Evolutionary conservation across 2,329 filamentous ascomycete species (phyloP), one percentile per base, ranked within the genome.

Genomic region (Ramularia endophylla): DNA sequence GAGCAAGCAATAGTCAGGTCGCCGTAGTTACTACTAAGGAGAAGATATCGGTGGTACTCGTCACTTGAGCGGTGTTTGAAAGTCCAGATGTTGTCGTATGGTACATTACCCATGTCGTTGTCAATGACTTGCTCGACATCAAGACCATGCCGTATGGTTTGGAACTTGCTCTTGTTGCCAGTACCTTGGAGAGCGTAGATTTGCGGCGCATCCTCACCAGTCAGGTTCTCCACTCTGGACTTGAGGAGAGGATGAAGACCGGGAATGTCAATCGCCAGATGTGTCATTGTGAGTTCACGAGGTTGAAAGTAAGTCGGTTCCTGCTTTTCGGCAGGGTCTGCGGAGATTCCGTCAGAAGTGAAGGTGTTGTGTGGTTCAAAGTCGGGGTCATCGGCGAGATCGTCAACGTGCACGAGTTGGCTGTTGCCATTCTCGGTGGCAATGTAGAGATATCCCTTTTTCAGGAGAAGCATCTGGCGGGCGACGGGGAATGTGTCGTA

Each of bases 341-440:
- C 75, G 1, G 87, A 82, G 51, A 95, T 48, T 85, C 74, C 51
- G 18, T 59, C 56, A 4, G 58, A 61, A 3, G 48, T 52, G 46
- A 60, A 61, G 32, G 47, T 54, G 43, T 62, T 61, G 40, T 95
- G 85, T 1, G 80, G 74, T 63, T 97, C 59, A 25, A 59, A 88
- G 2, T 94, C 85, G 48, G 94, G 88, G 55, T 97, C 90, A 48
- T 98, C 92, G 30, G 90, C 94, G 5, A 99, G 78, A 58, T 95
- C 94, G 63, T 95, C 88, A 48, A 99, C 94, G 61, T 97, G 90
- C 64, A 97, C 98, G 54, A 98, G 88, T 46, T 88, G 81, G 60
- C 94, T 86, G 61, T 95, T 92, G 20, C 94, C 92, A 50, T 85
- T 88, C 64, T 98, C 90, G 57, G 86, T 87, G 6, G 88, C 87